Conservation (phyloP, 1,284 basidiomycete species). For the Crucibulum parvulum region DNA sequence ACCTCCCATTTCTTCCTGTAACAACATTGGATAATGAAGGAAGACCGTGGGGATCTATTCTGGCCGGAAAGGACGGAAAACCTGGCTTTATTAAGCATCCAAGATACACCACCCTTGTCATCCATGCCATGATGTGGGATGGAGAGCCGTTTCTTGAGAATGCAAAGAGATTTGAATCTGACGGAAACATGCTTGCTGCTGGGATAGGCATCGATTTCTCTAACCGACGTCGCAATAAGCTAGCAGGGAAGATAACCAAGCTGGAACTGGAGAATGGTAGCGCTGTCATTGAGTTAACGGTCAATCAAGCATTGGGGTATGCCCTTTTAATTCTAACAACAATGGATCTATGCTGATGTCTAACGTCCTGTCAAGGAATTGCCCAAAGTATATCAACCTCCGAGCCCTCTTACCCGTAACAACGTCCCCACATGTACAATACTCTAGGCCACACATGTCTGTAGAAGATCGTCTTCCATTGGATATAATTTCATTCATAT, state of each 20-base stretch:
- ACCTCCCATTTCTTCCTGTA: conserved; percentile 53
- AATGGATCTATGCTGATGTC: neutral
- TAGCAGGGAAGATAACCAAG: conserved; percentile 55
- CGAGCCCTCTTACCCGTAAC: conserved; percentile 52
- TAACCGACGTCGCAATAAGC: conserved; percentile 66
- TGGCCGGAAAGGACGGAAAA: conserved; percentile 43
- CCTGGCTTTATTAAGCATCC: conserved; percentile 53
- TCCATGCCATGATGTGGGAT: conserved; percentile 54
- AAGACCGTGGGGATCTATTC: conserved; percentile 55
- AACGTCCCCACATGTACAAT: conserved; percentile 43
- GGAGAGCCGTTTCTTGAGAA: conserved; percentile 62
- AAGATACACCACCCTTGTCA: conserved; percentile 44
- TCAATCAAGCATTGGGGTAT: conserved; percentile 67
- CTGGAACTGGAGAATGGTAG: conserved; percentile 19
- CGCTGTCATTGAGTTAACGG: conserved; percentile 41
- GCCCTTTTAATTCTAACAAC: conserved; percentile 11
- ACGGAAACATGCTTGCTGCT: conserved; percentile 47
- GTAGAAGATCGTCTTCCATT: conserved; percentile 52
- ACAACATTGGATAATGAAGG: conserved; percentile 48
- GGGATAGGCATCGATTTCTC: conserved; percentile 68
- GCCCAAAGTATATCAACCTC: conserved; percentile 68
- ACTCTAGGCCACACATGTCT: conserved; percentile 40
- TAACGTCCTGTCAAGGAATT: conserved; percentile 53
- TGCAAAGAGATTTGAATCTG: conserved; percentile 24
- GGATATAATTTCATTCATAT: conserved; percentile 54